Evolutionary conservation across 768 basidiomycete species (phyloP).

Genomic region (Exsudoporus frostii): DNA sequence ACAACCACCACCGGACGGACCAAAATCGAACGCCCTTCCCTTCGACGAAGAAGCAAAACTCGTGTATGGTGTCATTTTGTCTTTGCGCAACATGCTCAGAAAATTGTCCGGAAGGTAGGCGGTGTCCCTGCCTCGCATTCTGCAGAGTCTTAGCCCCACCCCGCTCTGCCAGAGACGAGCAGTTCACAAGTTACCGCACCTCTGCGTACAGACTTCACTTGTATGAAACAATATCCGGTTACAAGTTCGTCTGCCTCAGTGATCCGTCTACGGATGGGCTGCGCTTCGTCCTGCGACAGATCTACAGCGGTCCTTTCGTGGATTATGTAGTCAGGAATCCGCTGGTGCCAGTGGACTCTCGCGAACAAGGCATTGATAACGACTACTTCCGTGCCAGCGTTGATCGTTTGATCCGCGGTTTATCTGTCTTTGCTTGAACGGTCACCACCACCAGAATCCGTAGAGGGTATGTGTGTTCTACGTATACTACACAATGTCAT

Average conservation of each 20-base stretch:
- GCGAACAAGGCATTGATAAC: slow-evolving; percentile 85
- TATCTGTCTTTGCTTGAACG: slow-evolving; percentile 42
- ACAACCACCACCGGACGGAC: slow-evolving; percentile 8
- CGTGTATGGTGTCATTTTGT: slow-evolving; percentile 93
- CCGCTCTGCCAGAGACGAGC: slow-evolving; percentile 65
- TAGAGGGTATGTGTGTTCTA: slow-evolving; percentile 24
- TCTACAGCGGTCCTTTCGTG: slow-evolving; percentile 91
- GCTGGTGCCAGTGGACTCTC: slow-evolving; percentile 77
- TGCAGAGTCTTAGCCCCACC: background rate
- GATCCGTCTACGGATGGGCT: slow-evolving; percentile 83
- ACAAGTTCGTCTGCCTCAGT: slow-evolving; percentile 93
- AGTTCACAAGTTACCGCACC: slow-evolving; percentile 87
- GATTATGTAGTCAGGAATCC: slow-evolving; percentile 95
- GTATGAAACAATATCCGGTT: slow-evolving; percentile 87
- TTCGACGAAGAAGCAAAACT: slow-evolving; percentile 98
- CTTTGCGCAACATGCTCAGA: slow-evolving; percentile 90
- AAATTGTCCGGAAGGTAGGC: slow-evolving; percentile 79
- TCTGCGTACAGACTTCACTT: slow-evolving; percentile 91
- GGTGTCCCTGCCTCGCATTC: background rate
- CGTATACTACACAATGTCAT: slow-evolving; percentile 16
- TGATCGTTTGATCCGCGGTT: slow-evolving; percentile 69
- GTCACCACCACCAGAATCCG: background rate
- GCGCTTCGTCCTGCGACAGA: slow-evolving; percentile 77
- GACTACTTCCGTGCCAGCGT: slow-evolving; percentile 82
- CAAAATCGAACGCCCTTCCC: slow-evolving; percentile 56